phyloP scores from a whole-genome alignment of 2,329 filamentous ascomycete species.

The Ophiostoma australiae region DNA sequence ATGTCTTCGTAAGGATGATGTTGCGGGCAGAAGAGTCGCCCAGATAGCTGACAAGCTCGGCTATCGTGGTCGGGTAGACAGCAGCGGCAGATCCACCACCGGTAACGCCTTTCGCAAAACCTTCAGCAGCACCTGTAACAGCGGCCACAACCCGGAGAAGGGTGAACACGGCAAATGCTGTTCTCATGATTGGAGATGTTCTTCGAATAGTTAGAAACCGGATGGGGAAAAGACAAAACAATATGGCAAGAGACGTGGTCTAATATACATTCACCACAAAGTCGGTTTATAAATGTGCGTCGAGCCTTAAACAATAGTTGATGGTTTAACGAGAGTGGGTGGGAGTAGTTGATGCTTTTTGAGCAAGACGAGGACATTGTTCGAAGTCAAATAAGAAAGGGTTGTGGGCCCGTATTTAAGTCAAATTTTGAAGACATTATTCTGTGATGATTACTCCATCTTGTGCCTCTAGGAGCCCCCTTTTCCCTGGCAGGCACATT shows the following conservation, averaged over 20 bases:
- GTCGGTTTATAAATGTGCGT: neutral
- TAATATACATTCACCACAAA: too few species aligned
- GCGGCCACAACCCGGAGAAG: neutral
- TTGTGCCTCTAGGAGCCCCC: neutral
- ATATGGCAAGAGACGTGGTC: neutral
- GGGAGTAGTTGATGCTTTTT: neutral
- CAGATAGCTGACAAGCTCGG: slow-evolving; percentile 5
- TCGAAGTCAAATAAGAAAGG: neutral
- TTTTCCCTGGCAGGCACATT: neutral
- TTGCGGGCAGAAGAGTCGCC: slow-evolving; percentile 1
- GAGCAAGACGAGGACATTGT: neutral
- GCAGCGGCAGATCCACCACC: slow-evolving; percentile 7
- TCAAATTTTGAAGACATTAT: neutral
- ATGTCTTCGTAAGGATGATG: slow-evolving; percentile 2
- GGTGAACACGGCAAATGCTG: neutral
- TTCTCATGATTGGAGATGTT: neutral
- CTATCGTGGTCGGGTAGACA: neutral
- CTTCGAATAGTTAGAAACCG: neutral
- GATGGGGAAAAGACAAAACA: neutral
- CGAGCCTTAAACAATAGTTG: neutral
- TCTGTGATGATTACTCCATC: neutral
- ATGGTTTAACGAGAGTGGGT: neutral
- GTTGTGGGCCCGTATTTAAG: neutral
- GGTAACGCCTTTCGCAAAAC: neutral
- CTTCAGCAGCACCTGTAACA: slow-evolving; percentile 8